Evolutionary conservation across 345 rosid species (phyloP).

Genomic region (Sonneratia alba): DNA sequence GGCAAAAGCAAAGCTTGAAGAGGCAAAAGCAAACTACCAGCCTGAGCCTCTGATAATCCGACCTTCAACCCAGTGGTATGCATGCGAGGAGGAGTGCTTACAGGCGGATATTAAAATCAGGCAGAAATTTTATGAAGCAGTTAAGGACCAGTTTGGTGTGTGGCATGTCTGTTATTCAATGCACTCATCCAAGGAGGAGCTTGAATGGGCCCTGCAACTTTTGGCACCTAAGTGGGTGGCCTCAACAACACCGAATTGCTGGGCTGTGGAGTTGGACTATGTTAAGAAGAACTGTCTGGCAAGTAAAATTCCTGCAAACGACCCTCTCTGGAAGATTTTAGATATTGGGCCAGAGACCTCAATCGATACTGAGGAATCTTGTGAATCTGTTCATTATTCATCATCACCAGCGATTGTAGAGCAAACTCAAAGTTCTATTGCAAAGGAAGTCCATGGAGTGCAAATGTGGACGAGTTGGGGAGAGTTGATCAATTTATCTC

Average conservation of each 20-base stretch:
- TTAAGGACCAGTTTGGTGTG: slow-evolving; percentile 62
- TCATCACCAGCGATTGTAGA: slow-evolving; percentile 21
- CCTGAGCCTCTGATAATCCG: slow-evolving; percentile 70
- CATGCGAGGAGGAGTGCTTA: slow-evolving; percentile 40
- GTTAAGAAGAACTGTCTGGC: slow-evolving; percentile 45
- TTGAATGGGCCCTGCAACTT: slow-evolving; percentile 61
- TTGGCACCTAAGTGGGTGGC: slow-evolving; percentile 76
- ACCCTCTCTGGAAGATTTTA: slow-evolving; percentile 73
- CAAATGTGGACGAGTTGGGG: slow-evolving; percentile 16
- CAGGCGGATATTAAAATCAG: slow-evolving; percentile 25
- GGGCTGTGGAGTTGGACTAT: slow-evolving; percentile 71
- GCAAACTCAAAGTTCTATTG: slow-evolving; percentile 17
- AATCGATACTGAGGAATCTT: slow-evolving; percentile 17
- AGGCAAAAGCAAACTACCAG: slow-evolving; percentile 48
- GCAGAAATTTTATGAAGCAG: slow-evolving; percentile 50
- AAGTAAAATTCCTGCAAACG: slow-evolving; percentile 31
- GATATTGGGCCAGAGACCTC: slow-evolving; percentile 42
- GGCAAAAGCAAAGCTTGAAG: slow-evolving; percentile 49
- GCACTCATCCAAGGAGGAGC: slow-evolving; percentile 76
- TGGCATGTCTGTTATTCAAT: slow-evolving; percentile 92
- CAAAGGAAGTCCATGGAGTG: slow-evolving; percentile 17
- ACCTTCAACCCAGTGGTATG: slow-evolving; percentile 89
- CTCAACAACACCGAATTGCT: slow-evolving; percentile 66
- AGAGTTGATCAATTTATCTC: slow-evolving; percentile 26
- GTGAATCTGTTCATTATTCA: slow-evolving; percentile 9